Percentiles rank a stretch among this genome's conserved stretches.
Conservation (phyloP, 129 eudicot species). For the Flaveria brownii region DNA sequence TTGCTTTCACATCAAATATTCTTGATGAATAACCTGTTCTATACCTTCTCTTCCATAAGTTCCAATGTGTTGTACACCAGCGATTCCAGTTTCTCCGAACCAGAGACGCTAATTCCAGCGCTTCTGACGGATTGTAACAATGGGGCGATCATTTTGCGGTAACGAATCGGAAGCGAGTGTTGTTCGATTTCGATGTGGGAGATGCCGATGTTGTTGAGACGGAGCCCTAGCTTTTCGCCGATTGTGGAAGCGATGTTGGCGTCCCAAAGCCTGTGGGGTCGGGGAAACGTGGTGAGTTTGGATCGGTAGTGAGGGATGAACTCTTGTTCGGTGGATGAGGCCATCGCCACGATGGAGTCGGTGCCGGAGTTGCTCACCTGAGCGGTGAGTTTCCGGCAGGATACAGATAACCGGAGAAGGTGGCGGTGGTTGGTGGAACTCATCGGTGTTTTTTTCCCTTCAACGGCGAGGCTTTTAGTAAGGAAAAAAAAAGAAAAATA, state of each 20-base stretch:
- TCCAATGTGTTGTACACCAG: too few relatives aligned
- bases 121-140: slow-evolving; percentile 54
- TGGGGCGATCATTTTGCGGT: slow-evolving; percentile 56
- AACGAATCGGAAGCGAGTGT: slow-evolving; percentile 46
- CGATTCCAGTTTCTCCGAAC: slow-evolving; percentile 38
- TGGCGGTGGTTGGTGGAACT: slow-evolving; percentile 33
- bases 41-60: neutral
- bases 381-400: slow-evolving; percentile 80
- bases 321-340: slow-evolving; percentile 81
- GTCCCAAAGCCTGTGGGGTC: slow-evolving; percentile 62
- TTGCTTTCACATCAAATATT: too few relatives aligned
- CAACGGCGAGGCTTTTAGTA: too few relatives aligned
- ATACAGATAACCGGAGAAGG: slow-evolving; percentile 62
- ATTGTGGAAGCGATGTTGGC: slow-evolving; percentile 58
- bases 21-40: too few relatives aligned
- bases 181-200: slow-evolving; percentile 54
- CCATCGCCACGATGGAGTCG: slow-evolving; percentile 80
- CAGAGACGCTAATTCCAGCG: slow-evolving; percentile 54
- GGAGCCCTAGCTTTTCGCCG: slow-evolving; percentile 68
- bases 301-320: slow-evolving; percentile 61
- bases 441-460: slow-evolving; percentile 7
- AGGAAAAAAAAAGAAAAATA: too few relatives aligned
- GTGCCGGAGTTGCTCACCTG: slow-evolving; percentile 61
- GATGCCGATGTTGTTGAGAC: slow-evolving; percentile 62
- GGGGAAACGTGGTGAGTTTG: slow-evolving; percentile 64